phyloP scores from a whole-genome alignment of 108 stramenopile species.

The Conticribra weissflogii region DNA sequence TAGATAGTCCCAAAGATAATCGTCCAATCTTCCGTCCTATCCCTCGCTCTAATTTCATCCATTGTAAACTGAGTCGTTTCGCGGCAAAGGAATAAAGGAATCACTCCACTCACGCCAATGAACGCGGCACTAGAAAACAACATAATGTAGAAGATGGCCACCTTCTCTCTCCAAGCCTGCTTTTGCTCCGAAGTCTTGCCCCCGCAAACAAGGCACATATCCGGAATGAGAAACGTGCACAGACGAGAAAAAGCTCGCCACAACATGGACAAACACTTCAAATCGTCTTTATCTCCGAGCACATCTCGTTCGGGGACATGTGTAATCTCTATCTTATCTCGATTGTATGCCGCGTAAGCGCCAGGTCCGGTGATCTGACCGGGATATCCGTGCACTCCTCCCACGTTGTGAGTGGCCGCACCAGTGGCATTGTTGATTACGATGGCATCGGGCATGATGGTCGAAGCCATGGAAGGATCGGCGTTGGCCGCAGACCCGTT shows the following conservation, averaged over 20 bases:
- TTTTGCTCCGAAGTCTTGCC: background rate
- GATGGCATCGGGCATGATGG: constrained; percentile 38
- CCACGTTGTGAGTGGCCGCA: constrained; percentile 7
- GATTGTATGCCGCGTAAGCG: constrained; percentile 13
- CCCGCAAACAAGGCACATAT: background rate
- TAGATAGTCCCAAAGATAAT: constrained; percentile 53
- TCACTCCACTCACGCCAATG: constrained; percentile 52
- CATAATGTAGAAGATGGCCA: background rate
- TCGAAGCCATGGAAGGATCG: constrained; percentile 29
- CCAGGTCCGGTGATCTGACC: constrained; percentile 21
- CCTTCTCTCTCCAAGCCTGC: background rate
- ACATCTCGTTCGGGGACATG: constrained; percentile 49
- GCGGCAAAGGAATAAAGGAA: constrained; percentile 53
- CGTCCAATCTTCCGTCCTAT: constrained; percentile 52
- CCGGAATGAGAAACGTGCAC: constrained; percentile 2
- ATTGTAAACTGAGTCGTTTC: constrained; percentile 35
- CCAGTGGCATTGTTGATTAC: constrained; percentile 6
- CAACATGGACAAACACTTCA: constrained; percentile 14
- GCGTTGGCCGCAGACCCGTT: constrained; percentile 15
- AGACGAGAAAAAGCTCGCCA: constrained; percentile 44
- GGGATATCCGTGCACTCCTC: constrained; percentile 1
- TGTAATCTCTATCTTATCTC: constrained; percentile 44
- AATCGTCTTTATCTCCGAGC: background rate
- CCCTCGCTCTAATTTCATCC: constrained; percentile 45
- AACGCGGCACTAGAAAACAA: constrained; percentile 10